Base-by-base conservation (phyloP, 805 yeast species). In the Yamadazyma takamatsuzukensis region DNA sequence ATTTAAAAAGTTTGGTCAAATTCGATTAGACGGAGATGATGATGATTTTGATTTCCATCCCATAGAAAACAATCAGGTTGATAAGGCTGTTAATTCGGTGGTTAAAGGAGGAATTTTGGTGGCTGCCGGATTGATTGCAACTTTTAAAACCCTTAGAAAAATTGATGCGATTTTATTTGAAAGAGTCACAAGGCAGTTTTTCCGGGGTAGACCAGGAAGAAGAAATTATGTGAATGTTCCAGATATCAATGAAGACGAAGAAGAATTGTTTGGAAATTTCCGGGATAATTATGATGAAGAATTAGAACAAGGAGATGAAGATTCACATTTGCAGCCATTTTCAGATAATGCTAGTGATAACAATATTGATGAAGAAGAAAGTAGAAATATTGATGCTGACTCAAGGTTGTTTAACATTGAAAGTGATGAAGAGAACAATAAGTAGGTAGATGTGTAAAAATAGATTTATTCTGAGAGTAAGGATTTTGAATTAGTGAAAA, bases 1-100 rank as follows among this genome's bases (percentile, higher is more conserved):
- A 0, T 77, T 81, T 53, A 59, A 75, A 21, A 69, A 84, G 46
- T 80, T 86, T 54, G 96, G 96, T 12, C 94, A 83, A 54, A 89
- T 89, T 39, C 69, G 94, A 43, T 68, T 89, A 28, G 95, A 87
- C 30, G 87, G 79, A 21, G 87, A 80, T 18, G 68, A 61, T 16
- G 83, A 76, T 31, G 71, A 60, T 39, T 37, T 36, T 19, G 72
- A 59, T 39, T 67, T 72, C 43, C 57, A 62, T n/a, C 71, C 70
- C 4, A 72, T 81, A 29, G 89, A 82, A 50, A 76, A 83, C 40
- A 81, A 80, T 43, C 44, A 53, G 5, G 68, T 76, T 6, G 88
- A 82, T 45, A 65, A 61, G 21, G 68, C 73, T 7, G 81, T 80
- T 13, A 83, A 82, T 44, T 48, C 53, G 15, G 64, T 80, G 15